Evolutionary conservation across 2,329 filamentous ascomycete genomes (phyloP).

Genomic region (Metarhizium album): DNA sequence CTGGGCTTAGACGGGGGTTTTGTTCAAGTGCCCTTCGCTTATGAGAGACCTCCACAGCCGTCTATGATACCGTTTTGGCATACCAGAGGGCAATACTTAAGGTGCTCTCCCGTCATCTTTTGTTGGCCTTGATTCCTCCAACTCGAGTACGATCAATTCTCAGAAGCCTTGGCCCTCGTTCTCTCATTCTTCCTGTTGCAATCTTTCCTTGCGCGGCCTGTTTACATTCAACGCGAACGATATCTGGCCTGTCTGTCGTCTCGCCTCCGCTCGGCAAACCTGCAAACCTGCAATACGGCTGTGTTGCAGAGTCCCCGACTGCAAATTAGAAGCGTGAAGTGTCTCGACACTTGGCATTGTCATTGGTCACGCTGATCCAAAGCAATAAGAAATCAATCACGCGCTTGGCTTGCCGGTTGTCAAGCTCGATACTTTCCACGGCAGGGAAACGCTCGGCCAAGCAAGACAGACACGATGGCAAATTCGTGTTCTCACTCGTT

Average conservation of each 20-base stretch:
- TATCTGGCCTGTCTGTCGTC: background rate
- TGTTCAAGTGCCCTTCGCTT: background rate
- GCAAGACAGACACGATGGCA: constrained; percentile 28
- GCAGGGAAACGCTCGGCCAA: background rate
- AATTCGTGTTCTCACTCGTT: constrained; percentile 51
- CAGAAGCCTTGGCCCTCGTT: background rate
- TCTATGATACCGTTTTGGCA: constrained; percentile 6
- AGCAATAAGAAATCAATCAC: background rate
- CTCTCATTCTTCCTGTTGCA: too few relatives aligned
- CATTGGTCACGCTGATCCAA: background rate
- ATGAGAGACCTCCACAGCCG: background rate
- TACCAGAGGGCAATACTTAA: constrained; percentile 4
- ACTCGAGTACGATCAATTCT: background rate
- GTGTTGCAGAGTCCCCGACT: background rate
- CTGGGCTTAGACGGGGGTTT: background rate
- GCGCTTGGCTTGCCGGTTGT: background rate
- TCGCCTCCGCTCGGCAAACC: background rate
- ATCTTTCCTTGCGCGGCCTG: background rate
- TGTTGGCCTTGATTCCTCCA: background rate
- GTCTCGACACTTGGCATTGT: too few relatives aligned
- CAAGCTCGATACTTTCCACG: background rate
- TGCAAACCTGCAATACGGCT: background rate
- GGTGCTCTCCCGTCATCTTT: background rate
- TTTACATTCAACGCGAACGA: background rate
- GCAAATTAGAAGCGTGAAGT: background rate